Evolutionary conservation across 2,329 filamentous ascomycete genomes (phyloP).

Genomic region (Phaeosphaeriaceae sp.): DNA sequence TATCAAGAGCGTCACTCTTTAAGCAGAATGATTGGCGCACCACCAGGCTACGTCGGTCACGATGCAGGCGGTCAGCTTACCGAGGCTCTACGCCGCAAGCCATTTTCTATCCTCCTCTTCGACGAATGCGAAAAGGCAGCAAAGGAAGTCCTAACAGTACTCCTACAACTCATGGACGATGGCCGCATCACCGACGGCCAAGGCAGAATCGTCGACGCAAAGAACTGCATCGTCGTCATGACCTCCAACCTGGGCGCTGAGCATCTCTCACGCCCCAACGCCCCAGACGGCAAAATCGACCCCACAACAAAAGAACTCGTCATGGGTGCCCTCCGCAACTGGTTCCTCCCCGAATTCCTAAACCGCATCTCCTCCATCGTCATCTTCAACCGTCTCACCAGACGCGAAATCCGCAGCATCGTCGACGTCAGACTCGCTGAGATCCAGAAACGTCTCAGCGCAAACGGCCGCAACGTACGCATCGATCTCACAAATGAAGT

Average conservation of each 20-base stretch:
- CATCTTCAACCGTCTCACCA: conserved; percentile 97
- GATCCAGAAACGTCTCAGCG: conserved; percentile 87
- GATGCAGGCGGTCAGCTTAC: conserved; percentile 96
- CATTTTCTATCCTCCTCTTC: conserved; percentile 97
- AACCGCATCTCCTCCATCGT: conserved; percentile 96
- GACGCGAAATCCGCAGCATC: conserved; percentile 89
- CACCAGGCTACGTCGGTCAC: conserved; percentile 95
- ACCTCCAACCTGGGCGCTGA: conserved; percentile 97
- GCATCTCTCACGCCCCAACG: conserved; percentile 80
- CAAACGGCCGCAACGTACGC: conserved; percentile 83
- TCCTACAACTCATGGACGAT: conserved; percentile 99
- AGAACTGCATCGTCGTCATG: conserved; percentile 99
- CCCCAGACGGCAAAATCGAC: conserved; percentile 84
- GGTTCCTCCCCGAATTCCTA: conserved; percentile 97
- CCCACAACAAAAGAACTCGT: conserved; percentile 85
- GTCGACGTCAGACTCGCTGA: conserved; percentile 88
- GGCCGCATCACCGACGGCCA: conserved; percentile 98
- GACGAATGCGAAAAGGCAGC: conserved; percentile 99
- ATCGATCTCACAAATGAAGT: conserved; percentile 85
- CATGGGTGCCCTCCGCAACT: conserved; percentile 87
- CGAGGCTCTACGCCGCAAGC: conserved; percentile 88
- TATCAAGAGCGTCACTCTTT: conserved; percentile 97
- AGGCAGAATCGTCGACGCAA: conserved; percentile 91
- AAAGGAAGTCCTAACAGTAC: conserved; percentile 94
- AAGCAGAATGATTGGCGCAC: conserved; percentile 96